Evolutionary conservation across 768 basidiomycete genomes (phyloP), one percentile per base, ranked within the genome.

Genomic region (Boletellus ananiceps): DNA sequence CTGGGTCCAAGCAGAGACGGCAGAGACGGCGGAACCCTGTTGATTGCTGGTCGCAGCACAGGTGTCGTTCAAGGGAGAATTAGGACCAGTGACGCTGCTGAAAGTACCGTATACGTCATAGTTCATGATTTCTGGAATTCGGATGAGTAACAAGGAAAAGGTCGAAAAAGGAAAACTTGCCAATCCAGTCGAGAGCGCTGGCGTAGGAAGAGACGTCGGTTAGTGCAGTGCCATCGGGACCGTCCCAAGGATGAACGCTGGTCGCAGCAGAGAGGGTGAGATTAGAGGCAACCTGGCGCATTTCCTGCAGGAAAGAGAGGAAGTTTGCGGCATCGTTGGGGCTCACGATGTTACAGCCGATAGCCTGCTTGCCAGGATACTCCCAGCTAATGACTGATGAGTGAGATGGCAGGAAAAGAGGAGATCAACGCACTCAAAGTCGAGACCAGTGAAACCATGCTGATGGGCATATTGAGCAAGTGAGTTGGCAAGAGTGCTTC

Each of bases 1-100:
- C 0, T 60, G 56, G 0, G 74, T 79, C 94, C 93, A 96, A 2
- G 80, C 77, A 8, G 71, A 63, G 38, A 97, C 77, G 4, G 88
- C 83, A 7, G 83, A 82, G 19, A 76, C 74, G 9, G 88, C 93
- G 43, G 91, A 94, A 4, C 92, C 91, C 36, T 71, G 69, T 49
- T 82, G 84, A 49, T 81, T 69, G 8, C 65, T 66, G 1, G 74
- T 57, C 34, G 82, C 67, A 0, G 82, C 80, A 64, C 94, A 96
- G 0, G 78, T 74, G 68, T 95, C 85, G 51, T 83, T 73, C 33
- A 96, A 74, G 5, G 94, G 93, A 2, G 93, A 83, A 65, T 90
- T 91, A 13, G 94, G 82, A 1, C 92, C 92, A 42, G 79, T 74
- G 54, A 82, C 65, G 54, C 71, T 65, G 49, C 75, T 73, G 63